Conservation (phyloP, 371 early-diverging fungal species). For the Choanephora cucurbitarum region DNA sequence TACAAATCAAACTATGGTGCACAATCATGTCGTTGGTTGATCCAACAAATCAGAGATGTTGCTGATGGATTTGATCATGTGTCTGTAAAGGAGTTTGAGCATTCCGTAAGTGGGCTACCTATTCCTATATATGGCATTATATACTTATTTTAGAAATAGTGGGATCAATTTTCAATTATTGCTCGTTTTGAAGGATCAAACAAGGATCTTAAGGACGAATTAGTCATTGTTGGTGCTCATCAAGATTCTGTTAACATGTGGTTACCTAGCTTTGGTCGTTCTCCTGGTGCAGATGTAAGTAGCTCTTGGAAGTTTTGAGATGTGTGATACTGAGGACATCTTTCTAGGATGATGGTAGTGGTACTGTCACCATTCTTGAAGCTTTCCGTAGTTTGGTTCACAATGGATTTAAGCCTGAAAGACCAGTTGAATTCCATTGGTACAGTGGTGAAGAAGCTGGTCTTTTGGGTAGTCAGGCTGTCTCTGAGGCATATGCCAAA, state of each 20-base stretch:
- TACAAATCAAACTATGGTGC: constrained; percentile 77
- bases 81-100: constrained; percentile 73
- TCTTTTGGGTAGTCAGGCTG: constrained; percentile 87
- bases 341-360: constrained; percentile 84
- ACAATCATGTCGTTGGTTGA: constrained; percentile 79
- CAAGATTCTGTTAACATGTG: constrained; percentile 90
- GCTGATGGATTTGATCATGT: constrained; percentile 54
- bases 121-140: not conserved
- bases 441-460: constrained; percentile 90
- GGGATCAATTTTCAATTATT: constrained; percentile 57
- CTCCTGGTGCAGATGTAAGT: constrained; percentile 81
- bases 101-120: constrained; percentile 43
- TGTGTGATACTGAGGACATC: not conserved
- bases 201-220: constrained; percentile 54
- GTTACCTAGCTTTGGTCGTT: constrained; percentile 79
- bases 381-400: constrained; percentile 75
- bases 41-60: constrained; percentile 57
- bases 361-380: constrained; percentile 87
- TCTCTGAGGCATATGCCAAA: constrained; percentile 69
- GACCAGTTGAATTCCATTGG: constrained; percentile 96
- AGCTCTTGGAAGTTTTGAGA: too few relatives aligned
- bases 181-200: constrained; percentile 70
- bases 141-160: constrained; percentile 18
- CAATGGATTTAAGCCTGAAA: constrained; percentile 71
- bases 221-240: constrained; percentile 88